phyloP scores from a whole-genome alignment of 2,329 filamentous ascomycete species.

The Tolypocladium tropicale region DNA sequence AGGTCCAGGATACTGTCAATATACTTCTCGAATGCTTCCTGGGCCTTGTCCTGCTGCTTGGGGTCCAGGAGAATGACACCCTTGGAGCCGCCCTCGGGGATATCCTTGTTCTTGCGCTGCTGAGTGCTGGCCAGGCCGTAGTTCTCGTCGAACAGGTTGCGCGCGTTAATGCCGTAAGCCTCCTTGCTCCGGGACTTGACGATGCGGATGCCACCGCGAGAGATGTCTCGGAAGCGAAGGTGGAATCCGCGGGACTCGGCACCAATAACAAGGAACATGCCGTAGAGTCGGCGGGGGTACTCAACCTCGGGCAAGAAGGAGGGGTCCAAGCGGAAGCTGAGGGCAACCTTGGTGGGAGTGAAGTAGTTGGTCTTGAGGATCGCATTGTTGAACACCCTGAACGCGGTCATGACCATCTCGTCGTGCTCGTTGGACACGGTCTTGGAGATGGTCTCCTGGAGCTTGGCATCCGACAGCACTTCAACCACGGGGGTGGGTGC shows the following conservation, averaged over 20 bases:
- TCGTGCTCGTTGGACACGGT: slow-evolving; percentile 90
- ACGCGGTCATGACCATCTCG: slow-evolving; percentile 94
- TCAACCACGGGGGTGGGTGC: slow-evolving; percentile 48
- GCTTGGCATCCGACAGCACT: slow-evolving; percentile 62
- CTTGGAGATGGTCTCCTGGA: slow-evolving; percentile 68
- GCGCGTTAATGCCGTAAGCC: slow-evolving; percentile 90
- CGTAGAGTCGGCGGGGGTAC: slow-evolving; percentile 87
- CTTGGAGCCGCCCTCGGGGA: slow-evolving; percentile 95
- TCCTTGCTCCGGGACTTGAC: slow-evolving; percentile 97
- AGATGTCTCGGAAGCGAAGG: slow-evolving; percentile 92
- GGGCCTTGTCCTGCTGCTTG: slow-evolving; percentile 85
- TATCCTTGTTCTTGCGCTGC: slow-evolving; percentile 99
- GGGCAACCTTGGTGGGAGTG: slow-evolving; percentile 93
- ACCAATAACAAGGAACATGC: slow-evolving; percentile 97
- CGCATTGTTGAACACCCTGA: slow-evolving; percentile 88
- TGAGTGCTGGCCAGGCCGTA: slow-evolving; percentile 97
- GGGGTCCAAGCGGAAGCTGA: slow-evolving; percentile 90
- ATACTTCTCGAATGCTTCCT: slow-evolving; percentile 96
- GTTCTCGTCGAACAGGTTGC: slow-evolving; percentile 96
- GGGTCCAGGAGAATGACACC: slow-evolving; percentile 92
- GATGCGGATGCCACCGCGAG: slow-evolving; percentile 93
- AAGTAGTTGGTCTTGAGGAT: slow-evolving; percentile 97
- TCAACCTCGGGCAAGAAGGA: slow-evolving; percentile 82
- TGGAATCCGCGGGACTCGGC: slow-evolving; percentile 97
- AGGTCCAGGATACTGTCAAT: slow-evolving; percentile 98